Conservation (phyloP, 768 basidiomycete species). For the Clitopilus passeckerianus region DNA sequence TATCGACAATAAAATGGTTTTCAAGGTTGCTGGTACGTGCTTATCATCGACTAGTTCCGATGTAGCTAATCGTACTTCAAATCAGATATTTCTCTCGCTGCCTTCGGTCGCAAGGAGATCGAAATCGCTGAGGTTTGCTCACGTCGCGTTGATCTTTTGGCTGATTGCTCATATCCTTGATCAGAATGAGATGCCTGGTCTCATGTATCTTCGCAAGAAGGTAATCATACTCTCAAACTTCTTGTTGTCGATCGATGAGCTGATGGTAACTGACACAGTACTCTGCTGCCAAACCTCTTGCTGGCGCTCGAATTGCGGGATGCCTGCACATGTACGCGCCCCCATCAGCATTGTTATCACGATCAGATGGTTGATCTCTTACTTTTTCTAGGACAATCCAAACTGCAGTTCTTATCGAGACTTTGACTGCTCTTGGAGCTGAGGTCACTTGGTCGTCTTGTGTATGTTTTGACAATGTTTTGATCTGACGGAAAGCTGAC, state of each 20-base stretch:
- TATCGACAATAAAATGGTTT: constrained; percentile 54
- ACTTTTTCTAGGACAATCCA: constrained; percentile 80
- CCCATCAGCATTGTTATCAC: neutral
- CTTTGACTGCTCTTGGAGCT: constrained; percentile 90
- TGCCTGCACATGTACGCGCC: constrained; percentile 88
- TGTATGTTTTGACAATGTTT: constrained; percentile 39
- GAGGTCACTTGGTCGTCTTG: constrained; percentile 99
- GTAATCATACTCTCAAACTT: constrained; percentile 30
- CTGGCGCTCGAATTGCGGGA: constrained; percentile 93
- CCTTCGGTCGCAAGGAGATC: constrained; percentile 99
- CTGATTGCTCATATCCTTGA: constrained; percentile 8
- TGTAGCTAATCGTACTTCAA: constrained; percentile 8
- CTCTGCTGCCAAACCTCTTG: constrained; percentile 75
- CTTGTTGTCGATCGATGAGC: constrained; percentile 9
- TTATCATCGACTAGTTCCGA: neutral
- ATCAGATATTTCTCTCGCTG: constrained; percentile 91
- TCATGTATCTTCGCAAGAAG: constrained; percentile 90
- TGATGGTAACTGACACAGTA: constrained; percentile 47
- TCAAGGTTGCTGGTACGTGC: constrained; percentile 81
- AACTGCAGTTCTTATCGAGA: constrained; percentile 98
- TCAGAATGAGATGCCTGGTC: constrained; percentile 92
- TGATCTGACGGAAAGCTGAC: neutral
- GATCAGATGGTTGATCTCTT: constrained; percentile 5
- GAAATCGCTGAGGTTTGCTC: constrained; percentile 88
- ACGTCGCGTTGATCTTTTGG: constrained; percentile 8